A percentile compares a stretch with the other conserved stretches of the same genome.
Evolutionary conservation across 2,329 filamentous ascomycete species (phyloP).

Genomic region (Drechslerella coelobrocha): DNA sequence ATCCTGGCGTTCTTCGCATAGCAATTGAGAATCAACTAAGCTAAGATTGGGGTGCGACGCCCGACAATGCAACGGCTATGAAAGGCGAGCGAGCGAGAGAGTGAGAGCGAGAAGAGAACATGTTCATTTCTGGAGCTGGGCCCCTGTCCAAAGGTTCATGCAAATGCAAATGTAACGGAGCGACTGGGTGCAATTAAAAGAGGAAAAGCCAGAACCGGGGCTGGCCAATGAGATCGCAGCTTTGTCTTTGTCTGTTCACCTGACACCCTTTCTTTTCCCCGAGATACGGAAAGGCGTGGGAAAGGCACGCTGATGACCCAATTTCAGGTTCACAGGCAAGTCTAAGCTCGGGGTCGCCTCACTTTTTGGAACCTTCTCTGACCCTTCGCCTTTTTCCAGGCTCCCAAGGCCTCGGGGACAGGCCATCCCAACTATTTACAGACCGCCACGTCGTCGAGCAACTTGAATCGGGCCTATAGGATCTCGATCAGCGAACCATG

Average conservation of each 20-base stretch:
- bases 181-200: conserved; percentile 38
- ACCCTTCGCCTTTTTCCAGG: conserved; percentile 33
- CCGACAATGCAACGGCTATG: conserved; percentile 3
- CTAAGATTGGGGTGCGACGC: conserved; percentile 2
- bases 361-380: conserved; percentile 41
- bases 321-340: conserved; percentile 46
- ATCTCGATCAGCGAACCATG: conserved; percentile 46
- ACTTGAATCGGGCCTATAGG: conserved; percentile 46
- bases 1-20: conserved; percentile 19
- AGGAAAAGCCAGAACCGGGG: conserved; percentile 42
- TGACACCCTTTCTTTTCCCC: conserved; percentile 38
- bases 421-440: conserved; percentile 42
- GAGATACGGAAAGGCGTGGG: conserved; percentile 42
- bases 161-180: conserved; percentile 50
- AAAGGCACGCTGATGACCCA: conserved; percentile 49
- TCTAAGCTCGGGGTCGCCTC: conserved; percentile 49
- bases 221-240: conserved; percentile 41
- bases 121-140: conserved; percentile 17
- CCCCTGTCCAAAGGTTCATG: conserved; percentile 46
- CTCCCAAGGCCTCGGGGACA: conserved; percentile 40
- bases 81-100: not conserved
- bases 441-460: conserved; percentile 47
- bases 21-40: conserved; percentile 34
- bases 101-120: no score
- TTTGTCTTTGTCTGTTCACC: conserved; percentile 41